These are phyloP conservation scores for Annulohypoxylon nitens DNA, from an alignment of 495 filamentous ascomycete species.

Conservation along the genomic window DNA sequence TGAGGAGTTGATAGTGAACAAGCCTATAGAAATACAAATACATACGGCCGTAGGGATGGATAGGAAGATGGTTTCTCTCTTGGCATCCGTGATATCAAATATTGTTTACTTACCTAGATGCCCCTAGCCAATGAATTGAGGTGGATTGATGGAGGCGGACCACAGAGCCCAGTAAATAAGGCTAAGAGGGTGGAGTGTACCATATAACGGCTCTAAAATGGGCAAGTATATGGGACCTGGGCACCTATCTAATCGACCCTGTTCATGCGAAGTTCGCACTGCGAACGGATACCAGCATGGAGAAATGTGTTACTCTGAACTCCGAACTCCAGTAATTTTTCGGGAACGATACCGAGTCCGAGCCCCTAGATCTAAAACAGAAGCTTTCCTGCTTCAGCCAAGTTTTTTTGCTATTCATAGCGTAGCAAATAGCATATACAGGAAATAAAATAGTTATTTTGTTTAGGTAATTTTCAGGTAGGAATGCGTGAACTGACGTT, in stretches of 20 bases:
- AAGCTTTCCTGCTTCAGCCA: background rate
- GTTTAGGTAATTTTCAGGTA: background rate
- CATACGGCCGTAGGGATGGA: background rate
- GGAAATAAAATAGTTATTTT: background rate
- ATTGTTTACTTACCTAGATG: background rate
- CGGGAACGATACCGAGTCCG: background rate
- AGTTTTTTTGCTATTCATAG: conserved; percentile 8
- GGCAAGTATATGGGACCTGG: background rate
- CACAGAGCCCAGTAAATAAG: conserved; percentile 12
- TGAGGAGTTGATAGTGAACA: background rate
- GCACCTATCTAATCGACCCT: background rate
- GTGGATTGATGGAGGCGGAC: background rate
- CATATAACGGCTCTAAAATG: background rate
- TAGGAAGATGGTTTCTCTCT: conserved; percentile 5
- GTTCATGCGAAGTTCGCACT: background rate
- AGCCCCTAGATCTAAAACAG: background rate
- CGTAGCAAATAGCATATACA: background rate
- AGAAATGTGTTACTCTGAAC: background rate
- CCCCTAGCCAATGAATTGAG: background rate
- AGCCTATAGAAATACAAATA: background rate
- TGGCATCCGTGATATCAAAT: background rate
- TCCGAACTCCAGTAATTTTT: background rate
- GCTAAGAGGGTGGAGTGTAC: conserved; percentile 10
- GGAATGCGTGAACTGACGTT: background rate
- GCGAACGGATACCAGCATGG: background rate